Conservation (phyloP, 2,329 filamentous ascomycete genomes). For the Fusarium pseudoanthophilum region DNA sequence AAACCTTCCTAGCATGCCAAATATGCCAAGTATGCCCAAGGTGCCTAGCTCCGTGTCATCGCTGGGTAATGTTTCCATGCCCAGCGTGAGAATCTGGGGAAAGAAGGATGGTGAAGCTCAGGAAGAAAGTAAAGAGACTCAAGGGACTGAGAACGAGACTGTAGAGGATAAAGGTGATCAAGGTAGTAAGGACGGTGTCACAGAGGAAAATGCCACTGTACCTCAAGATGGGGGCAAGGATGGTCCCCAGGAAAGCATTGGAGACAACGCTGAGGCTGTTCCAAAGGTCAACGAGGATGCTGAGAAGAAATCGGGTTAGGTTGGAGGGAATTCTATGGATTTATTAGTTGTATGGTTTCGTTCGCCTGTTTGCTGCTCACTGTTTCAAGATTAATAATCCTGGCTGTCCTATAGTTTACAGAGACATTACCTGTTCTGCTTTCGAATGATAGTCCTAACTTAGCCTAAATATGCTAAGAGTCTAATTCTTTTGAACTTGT, state of each 20-base stretch:
- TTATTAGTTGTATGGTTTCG: too few species aligned
- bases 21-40: constrained; percentile 47
- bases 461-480: not conserved
- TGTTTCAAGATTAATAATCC: not conserved
- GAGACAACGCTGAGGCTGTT: not conserved
- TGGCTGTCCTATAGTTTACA: not conserved
- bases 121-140: not conserved
- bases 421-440: not conserved
- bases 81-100: constrained; percentile 47
- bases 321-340: too few species aligned
- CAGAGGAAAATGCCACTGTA: not conserved
- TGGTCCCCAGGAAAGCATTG: not conserved
- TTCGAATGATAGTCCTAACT: not conserved
- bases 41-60: constrained; percentile 46
- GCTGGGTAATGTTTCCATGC: constrained; percentile 47
- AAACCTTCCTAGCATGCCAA: constrained; percentile 46
- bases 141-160: not conserved
- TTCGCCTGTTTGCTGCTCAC: not conserved
- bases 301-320: not conserved
- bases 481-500: not conserved
- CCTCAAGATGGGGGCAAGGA: not conserved
- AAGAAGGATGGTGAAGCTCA: constrained; percentile 34
- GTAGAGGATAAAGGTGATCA: not conserved
- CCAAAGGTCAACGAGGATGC: not conserved
- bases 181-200: not conserved